Base-by-base conservation (phyloP, 495 filamentous ascomycete genomes). In the Elasticomyces elasticus region DNA sequence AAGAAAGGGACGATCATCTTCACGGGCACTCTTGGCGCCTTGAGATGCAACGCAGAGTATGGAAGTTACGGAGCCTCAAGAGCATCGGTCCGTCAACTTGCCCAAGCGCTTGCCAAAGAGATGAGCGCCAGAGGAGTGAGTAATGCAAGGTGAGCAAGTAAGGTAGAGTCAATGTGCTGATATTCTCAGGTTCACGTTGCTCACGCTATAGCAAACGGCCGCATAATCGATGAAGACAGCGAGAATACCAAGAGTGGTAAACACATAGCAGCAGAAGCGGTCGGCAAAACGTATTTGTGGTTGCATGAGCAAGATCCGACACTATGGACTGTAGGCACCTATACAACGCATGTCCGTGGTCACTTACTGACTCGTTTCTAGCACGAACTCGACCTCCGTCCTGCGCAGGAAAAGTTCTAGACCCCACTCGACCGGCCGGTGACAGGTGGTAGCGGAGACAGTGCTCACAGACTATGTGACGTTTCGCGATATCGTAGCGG, bases 1-100 rank as follows among this genome's bases (percentile, higher is more conserved):
- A 76, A 77, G 63, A 75, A 76, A 46, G 72, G 73, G 15, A 74
- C 73, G 0, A 33, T 74, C 17, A 74, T 77, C 50, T 74, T 76
- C 60, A 74, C 73, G 0, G 72, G 73, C 3, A 75, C 72, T 1
- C 56, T 76, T 15, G 74, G 71, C 1, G 71, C 73, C 0, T 52
- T 77, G 49, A 23, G 53, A 33, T 38, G 27, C 22, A 55, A 55
- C 30, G 69, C 73, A 0, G 64, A 75, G 50, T 77, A 63, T 52
- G 70, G 66, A 5, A 69, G 72, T 1, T 76, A 75, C 54, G 74
- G 74, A 25, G 72, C 72, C 22, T 67, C 70, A 3, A 52, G 72
- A 25, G 60, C 72, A 11, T 62, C 60, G 12, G 74, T 72, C 25
- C 56, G 73, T 47, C 69, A 70, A 43, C 57, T 77, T 43, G 72